Base-by-base conservation (phyloP, 108 stramenopile genomes). In the Nitzschia sp. region DNA sequence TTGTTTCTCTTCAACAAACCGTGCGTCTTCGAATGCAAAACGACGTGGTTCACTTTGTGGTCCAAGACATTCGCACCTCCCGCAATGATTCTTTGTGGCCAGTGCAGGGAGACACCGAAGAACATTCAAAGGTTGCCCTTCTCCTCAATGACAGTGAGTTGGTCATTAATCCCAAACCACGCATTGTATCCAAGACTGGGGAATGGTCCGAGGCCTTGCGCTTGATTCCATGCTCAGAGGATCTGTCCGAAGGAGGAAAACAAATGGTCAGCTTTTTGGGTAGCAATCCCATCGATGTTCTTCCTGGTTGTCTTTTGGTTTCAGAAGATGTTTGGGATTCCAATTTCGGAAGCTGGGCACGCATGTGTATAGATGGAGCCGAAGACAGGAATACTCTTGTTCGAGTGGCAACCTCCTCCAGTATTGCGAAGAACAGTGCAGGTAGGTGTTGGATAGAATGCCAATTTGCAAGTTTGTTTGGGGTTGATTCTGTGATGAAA, bases 81-180 rank as follows among this genome's bases (percentile, higher is more conserved):
- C 17, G 20, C 7, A 20, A 50, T 37, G 61, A 26, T 21, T 42
- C 46, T 12, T 29, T n/a, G 12, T 38, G 54, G 57, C 44, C 46
- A 7, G 64, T n/a, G 8, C 3, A 11, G 24, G 17, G 7, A 37
- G 15, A 63, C 10, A 24, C 25, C 6, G 20, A 25, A 40, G 59
- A 38, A 53, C 15, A 14, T 42, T 53, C 51, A 22, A 11, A 43
- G 20, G 85, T 75, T 62, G 63, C 75, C 1, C 68, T 86, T 44
- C 76, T 89, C 10, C 79, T 84, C 61, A 75, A 80, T n/a, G 76
- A 89, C 46, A 88, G 87, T 11, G 90, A 91, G 65, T 74, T 91
- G n/a, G 59, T 85, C 14, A 69, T 91, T 22, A 53, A 78, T 65
- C 86, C 90, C 1, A 88, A 85, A 66, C 77, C 81, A 51, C 78